Evolutionary conservation across 164 flowering plant species (phyloP).

Genomic region (Paratinospora sagittata): DNA sequence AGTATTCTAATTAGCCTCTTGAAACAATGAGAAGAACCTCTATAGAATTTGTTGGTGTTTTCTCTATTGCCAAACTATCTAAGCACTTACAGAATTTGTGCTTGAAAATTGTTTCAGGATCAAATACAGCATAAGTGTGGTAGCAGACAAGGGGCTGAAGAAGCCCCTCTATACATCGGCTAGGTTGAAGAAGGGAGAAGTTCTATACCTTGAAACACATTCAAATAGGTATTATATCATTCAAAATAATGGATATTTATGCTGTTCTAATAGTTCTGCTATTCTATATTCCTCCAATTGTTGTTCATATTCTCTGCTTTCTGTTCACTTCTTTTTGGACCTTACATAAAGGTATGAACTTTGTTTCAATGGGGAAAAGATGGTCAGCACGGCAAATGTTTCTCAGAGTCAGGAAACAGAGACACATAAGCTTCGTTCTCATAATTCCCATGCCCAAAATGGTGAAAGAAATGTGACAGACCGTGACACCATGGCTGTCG

Average conservation of each 20-base stretch:
- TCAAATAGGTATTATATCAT: conserved; percentile 54
- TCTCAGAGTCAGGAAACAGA: conserved; percentile 46
- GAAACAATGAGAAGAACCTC: neutral
- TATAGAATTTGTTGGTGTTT: neutral
- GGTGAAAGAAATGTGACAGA: conserved; percentile 54
- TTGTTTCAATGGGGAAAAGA: conserved; percentile 76
- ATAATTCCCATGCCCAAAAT: conserved; percentile 36
- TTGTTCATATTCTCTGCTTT: neutral
- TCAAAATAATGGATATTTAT: too few relatives aligned
- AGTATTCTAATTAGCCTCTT: neutral
- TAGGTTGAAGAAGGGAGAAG: conserved; percentile 97
- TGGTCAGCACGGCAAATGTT: conserved; percentile 38
- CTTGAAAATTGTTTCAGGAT: conserved; percentile 46
- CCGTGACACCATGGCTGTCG: conserved; percentile 44
- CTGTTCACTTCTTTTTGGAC: neutral
- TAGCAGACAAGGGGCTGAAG: conserved; percentile 97
- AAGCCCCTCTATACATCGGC: conserved; percentile 89
- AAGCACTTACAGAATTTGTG: conserved; percentile 8
- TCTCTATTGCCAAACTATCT: neutral
- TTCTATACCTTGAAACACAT: conserved; percentile 85
- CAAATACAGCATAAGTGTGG: conserved; percentile 84
- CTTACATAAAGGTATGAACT: conserved; percentile 74
- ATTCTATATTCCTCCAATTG: too few relatives aligned
- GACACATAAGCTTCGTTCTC: conserved; percentile 47
- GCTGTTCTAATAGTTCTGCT: too few relatives aligned